phyloP scores from a whole-genome alignment of 2,329 filamentous ascomycete genomes.

The Ceratocystis ficicola region DNA sequence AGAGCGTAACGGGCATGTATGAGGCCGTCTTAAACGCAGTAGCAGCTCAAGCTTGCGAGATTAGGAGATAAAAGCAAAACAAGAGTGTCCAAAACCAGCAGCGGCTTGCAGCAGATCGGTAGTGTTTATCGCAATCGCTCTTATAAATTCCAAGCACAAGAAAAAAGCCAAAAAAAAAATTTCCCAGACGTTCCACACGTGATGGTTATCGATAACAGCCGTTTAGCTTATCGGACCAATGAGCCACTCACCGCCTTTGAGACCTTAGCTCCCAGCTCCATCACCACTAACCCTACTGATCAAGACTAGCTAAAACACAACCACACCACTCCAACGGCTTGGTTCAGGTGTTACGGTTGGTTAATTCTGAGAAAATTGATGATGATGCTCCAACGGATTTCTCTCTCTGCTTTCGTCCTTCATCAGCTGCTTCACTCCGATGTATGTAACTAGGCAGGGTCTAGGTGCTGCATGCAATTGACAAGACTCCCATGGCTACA shows the following conservation, averaged over 20 bases:
- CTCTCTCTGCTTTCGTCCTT: neutral
- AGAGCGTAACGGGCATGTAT: too few species aligned
- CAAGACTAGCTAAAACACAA: too few species aligned
- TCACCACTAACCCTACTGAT: neutral
- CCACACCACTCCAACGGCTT: too few species aligned
- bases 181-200: constrained; percentile 19
- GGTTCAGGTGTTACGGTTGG: too few species aligned
- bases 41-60: neutral
- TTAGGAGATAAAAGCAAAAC: neutral
- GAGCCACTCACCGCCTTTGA: constrained; percentile 13
- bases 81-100: neutral
- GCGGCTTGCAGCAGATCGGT: constrained; percentile 5
- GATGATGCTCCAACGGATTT: too few species aligned
- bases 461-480: neutral
- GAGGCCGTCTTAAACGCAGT: neutral
- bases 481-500: neutral
- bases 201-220: constrained; percentile 21
- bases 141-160: constrained; percentile 4
- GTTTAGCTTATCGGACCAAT: constrained; percentile 17
- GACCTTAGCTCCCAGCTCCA: neutral
- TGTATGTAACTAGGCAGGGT: neutral
- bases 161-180: constrained; percentile 19
- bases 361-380: too few species aligned
- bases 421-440: neutral
- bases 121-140: constrained; percentile 16